Evolutionary conservation across 495 filamentous ascomycete genomes (phyloP).

Genomic region (Penicillium steckii): DNA sequence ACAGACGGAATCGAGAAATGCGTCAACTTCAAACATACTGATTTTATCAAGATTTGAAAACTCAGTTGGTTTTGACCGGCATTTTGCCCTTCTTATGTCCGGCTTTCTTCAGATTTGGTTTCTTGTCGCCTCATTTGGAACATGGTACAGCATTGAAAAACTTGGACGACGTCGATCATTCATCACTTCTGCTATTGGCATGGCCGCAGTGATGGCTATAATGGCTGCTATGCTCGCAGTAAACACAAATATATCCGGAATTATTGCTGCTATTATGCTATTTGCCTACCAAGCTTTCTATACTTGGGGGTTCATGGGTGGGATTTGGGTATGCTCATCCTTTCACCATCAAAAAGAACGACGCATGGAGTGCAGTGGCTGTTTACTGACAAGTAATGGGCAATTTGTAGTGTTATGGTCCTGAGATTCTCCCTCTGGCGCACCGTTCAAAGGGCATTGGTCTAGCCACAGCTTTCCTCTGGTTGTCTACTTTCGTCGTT

Average conservation of each 20-base stretch:
- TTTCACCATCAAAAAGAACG: background rate
- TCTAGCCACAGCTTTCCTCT: slow-evolving; percentile 16
- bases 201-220: slow-evolving; percentile 15
- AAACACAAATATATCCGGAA: slow-evolving; percentile 7
- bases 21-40: too few species aligned
- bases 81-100: slow-evolving; percentile 26
- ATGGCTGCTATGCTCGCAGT: slow-evolving; percentile 12
- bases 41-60: slow-evolving; percentile 16
- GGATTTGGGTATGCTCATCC: slow-evolving; percentile 10
- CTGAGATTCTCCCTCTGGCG: slow-evolving; percentile 21
- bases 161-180: slow-evolving; percentile 18
- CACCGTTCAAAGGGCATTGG: slow-evolving; percentile 20
- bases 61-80: slow-evolving; percentile 19
- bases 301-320: slow-evolving; percentile 22
- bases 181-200: slow-evolving; percentile 22
- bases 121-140: slow-evolving; percentile 24
- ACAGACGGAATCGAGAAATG: too few species aligned
- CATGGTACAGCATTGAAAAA: slow-evolving; percentile 29
- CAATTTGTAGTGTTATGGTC: slow-evolving; percentile 19
- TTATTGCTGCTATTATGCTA: slow-evolving; percentile 14
- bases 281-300: slow-evolving; percentile 19
- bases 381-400: too few species aligned
- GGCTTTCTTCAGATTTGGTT: slow-evolving; percentile 31
- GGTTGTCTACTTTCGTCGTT: slow-evolving; percentile 22
- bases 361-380: background rate